Evolutionary conservation across 768 basidiomycete genomes (phyloP).

Genomic region (Cystobasidium tubakii): DNA sequence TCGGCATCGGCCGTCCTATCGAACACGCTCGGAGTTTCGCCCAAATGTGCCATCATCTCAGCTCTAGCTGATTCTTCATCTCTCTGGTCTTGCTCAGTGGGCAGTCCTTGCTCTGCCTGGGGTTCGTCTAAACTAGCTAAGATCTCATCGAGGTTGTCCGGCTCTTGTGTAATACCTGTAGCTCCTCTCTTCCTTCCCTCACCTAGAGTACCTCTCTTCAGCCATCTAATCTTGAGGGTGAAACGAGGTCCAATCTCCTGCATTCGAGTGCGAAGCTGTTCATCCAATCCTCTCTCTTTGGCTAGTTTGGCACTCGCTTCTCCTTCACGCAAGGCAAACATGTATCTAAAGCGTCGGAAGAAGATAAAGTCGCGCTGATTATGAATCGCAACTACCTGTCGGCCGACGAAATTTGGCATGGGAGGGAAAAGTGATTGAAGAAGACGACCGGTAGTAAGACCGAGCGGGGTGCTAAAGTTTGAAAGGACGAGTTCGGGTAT

Average conservation of each 20-base stretch:
- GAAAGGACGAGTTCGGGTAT: conserved; percentile 92
- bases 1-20: neutral
- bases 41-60: conserved; percentile 41
- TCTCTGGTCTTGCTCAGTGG: conserved; percentile 4
- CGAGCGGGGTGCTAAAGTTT: conserved; percentile 85
- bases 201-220: conserved; percentile 73
- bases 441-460: conserved; percentile 86
- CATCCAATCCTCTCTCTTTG: conserved; percentile 61
- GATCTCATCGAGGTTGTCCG: conserved; percentile 39
- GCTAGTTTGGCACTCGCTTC: conserved; percentile 37
- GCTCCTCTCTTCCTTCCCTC: conserved; percentile 48
- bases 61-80: conserved; percentile 13
- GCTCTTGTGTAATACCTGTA: conserved; percentile 46
- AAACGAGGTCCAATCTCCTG: conserved; percentile 98
- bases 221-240: conserved; percentile 82
- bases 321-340: conserved; percentile 38
- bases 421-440: conserved; percentile 96
- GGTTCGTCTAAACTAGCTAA: conserved; percentile 39
- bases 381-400: conserved; percentile 94
- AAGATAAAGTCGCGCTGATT: conserved; percentile 98
- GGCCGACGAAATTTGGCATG: conserved; percentile 84
- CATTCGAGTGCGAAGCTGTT: conserved; percentile 86
- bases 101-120: conserved; percentile 38
- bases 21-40: neutral
- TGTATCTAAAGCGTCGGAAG: conserved; percentile 84